Percentiles rank a stretch among this genome's conserved stretches.
These are phyloP conservation scores for sorghum (Sorghum bicolor) DNA, from an alignment of 176 grass and related monocot genomes.

Conservation along the genomic window Sorghum_bicolor_NCBIv3 NC_012876.2:8724001-8724500, in stretches of 20 bases:
- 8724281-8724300: neutral
- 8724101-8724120: conserved; percentile 43
- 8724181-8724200: conserved; percentile 98
- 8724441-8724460: conserved; percentile 12
- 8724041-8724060: conserved; percentile 17
- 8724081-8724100: conserved; percentile 47
- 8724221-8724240: conserved; percentile 6
- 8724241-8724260: conserved; percentile 10
- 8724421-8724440: neutral
- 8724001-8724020: conserved; percentile 23
- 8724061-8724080: conserved; percentile 38
- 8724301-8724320: neutral
- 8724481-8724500: neutral
- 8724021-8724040: conserved; percentile 25
- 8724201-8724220: conserved; percentile 21
- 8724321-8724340: neutral
- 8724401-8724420: neutral
- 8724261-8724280: neutral
- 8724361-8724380: neutral
- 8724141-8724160: conserved; percentile 96
- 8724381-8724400: neutral
- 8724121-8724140: conserved; percentile 72
- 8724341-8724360: neutral
- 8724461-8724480: conserved; percentile 7
- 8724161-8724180: conserved; percentile 84